phyloP scores from a whole-genome alignment of 2,329 filamentous ascomycete genomes.

The Fusarium albosuccineum region DNA sequence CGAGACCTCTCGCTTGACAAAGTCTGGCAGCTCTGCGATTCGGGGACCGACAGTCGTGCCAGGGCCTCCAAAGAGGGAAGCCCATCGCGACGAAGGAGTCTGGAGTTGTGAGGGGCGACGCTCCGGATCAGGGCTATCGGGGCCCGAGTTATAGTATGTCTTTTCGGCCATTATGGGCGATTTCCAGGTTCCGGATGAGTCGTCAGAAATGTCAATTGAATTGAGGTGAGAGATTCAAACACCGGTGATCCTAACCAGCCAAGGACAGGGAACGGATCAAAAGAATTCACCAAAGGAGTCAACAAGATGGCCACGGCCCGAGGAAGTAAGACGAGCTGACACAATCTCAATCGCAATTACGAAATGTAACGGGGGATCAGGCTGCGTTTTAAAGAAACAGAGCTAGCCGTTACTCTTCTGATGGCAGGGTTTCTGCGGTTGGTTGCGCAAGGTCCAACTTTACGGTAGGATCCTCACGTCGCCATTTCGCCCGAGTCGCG shows the following conservation, averaged over 20 bases:
- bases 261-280: neutral
- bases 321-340: constrained; percentile 14
- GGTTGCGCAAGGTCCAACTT: constrained; percentile 27
- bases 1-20: constrained; percentile 51
- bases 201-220: neutral
- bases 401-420: constrained; percentile 19
- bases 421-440: constrained; percentile 29
- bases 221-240: neutral
- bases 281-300: constrained; percentile 6
- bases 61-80: constrained; percentile 55
- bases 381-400: constrained; percentile 34
- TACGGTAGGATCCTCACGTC: constrained; percentile 14
- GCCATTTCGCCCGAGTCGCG: constrained; percentile 14
- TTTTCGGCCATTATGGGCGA: constrained; percentile 46
- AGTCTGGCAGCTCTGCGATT: constrained; percentile 61
- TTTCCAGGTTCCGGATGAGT: neutral
- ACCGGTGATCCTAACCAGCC: neutral
- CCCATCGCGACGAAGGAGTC: constrained; percentile 46
- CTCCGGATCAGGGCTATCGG: constrained; percentile 42
- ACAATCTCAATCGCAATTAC: constrained; percentile 11
- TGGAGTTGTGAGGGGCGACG: constrained; percentile 32
- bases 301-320: constrained; percentile 4
- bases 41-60: constrained; percentile 63
- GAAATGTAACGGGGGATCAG: constrained; percentile 14
- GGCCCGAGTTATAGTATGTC: constrained; percentile 29